phyloP scores from a whole-genome alignment of 1,284 basidiomycete species.

The Ceratobasidium sp. region DNA sequence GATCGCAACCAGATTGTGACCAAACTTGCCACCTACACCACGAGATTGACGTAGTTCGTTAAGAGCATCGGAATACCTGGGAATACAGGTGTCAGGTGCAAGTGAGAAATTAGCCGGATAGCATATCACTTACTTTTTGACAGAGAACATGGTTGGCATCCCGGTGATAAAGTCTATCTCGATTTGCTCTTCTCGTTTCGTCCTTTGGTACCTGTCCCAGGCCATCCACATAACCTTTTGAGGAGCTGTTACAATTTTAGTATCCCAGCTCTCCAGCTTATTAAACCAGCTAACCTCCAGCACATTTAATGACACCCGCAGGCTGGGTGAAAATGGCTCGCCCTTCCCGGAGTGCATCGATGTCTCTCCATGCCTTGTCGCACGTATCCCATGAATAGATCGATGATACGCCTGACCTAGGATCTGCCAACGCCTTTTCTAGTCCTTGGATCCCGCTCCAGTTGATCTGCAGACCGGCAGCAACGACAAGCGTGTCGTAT shows the following conservation, averaged over 20 bases:
- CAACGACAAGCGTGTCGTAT: conserved; percentile 90
- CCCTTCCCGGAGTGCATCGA: conserved; percentile 76
- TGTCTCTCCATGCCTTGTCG: conserved; percentile 85
- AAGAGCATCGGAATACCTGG: conserved; percentile 90
- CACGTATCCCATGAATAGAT: conserved; percentile 90
- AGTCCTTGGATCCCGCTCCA: conserved; percentile 82
- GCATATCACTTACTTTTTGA: conserved; percentile 50
- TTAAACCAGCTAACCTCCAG: conserved; percentile 60
- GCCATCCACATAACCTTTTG: conserved; percentile 98
- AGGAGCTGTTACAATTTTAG: conserved; percentile 62
- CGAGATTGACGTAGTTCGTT: conserved; percentile 79
- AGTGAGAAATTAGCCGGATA: background rate
- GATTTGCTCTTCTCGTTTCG: conserved; percentile 64
- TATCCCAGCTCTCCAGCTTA: background rate
- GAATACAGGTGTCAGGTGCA: conserved; percentile 55
- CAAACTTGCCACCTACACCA: conserved; percentile 79
- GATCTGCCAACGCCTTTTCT: conserved; percentile 75
- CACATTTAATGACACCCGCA: conserved; percentile 92
- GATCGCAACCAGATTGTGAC: conserved; percentile 82
- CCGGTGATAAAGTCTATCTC: conserved; percentile 90
- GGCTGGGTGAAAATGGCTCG: conserved; percentile 96
- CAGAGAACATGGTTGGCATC: conserved; percentile 89
- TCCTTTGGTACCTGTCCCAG: conserved; percentile 73
- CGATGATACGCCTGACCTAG: conserved; percentile 83
- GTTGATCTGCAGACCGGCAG: conserved; percentile 86